Evolutionary conservation across 164 flowering plant genomes (phyloP).

Genomic region (Aristolochia fimbriata): DNA sequence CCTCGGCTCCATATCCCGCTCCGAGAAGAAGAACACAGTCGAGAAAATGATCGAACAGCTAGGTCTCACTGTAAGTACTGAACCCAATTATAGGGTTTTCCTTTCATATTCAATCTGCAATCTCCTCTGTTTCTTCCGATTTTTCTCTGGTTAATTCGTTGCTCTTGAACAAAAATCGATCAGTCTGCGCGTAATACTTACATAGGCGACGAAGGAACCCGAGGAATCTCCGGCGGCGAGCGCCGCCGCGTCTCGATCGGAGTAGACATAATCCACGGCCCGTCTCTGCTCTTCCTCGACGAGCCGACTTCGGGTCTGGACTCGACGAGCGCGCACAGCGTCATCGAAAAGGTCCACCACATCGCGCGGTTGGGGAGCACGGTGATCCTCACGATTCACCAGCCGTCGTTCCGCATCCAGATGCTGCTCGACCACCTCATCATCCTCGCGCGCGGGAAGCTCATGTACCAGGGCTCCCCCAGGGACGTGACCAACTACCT

Average conservation of each 20-base stretch:
- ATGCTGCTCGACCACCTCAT: constrained; percentile 55
- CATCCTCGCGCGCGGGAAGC: constrained; percentile 53
- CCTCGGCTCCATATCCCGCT: constrained; percentile 30
- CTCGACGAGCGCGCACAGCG: constrained; percentile 69
- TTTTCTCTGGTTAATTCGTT: neutral
- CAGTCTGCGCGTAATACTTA: constrained; percentile 54
- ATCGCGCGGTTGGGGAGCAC: constrained; percentile 68
- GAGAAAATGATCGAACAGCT: constrained; percentile 63
- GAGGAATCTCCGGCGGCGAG: constrained; percentile 79
- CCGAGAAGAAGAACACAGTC: constrained; percentile 46
- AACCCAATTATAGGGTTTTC: too few species aligned
- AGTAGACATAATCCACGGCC: constrained; percentile 70
- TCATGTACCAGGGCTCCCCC: constrained; percentile 64
- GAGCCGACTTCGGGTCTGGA: constrained; percentile 75
- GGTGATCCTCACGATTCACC: constrained; percentile 70
- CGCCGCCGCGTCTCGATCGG: constrained; percentile 66
- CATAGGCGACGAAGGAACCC: constrained; percentile 63
- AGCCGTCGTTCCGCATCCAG: constrained; percentile 54
- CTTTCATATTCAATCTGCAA: too few species aligned
- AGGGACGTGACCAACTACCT: constrained; percentile 42
- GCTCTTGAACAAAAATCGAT: too few species aligned
- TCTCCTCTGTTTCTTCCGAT: neutral
- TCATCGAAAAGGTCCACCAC: constrained; percentile 52
- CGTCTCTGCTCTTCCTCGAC: constrained; percentile 53
- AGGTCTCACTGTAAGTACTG: constrained; percentile 47